These are phyloP conservation scores for Acacia crassicarpa DNA, from an alignment of 306 rosid genomes.

Conservation along the genomic window DNA sequence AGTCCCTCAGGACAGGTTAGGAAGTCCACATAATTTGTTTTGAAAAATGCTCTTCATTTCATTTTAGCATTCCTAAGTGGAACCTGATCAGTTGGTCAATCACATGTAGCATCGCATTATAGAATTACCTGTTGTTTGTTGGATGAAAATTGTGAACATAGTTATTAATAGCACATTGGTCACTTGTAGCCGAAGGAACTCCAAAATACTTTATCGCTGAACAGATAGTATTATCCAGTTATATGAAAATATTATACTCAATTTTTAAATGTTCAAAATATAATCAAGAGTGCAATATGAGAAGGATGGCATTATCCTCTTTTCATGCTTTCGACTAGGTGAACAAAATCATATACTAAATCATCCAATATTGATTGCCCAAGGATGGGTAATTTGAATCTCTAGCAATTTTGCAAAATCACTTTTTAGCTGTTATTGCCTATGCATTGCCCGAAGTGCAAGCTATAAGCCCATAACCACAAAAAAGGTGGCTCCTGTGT, in stretches of 20 bases:
- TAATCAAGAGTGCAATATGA: not conserved
- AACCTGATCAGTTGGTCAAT: not conserved
- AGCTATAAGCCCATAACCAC: not conserved
- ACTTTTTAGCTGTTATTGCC: not conserved
- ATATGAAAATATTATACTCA: not conserved
- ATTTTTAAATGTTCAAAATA: not conserved
- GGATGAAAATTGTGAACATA: not conserved
- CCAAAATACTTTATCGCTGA: not conserved
- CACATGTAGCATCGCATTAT: no score
- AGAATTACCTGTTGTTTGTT: no score
- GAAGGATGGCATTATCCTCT: not conserved
- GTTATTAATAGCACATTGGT: no score
- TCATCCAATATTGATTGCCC: not conserved
- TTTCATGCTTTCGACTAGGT: not conserved
- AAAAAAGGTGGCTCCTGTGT: not conserved
- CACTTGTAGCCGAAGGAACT: not conserved
- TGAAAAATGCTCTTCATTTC: not conserved
- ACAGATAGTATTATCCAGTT: no score
- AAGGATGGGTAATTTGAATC: not conserved
- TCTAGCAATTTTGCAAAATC: not conserved
- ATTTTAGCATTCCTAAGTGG: not conserved
- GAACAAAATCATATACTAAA: not conserved
- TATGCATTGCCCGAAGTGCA: not conserved
- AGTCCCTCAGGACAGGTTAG: not conserved
- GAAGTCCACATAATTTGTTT: constrained; percentile 13